A percentile compares a stretch with the other conserved stretches of the same genome.
phyloP scores from a whole-genome alignment of 306 rosid genomes.

The Adenanthera pavonina region DNA sequence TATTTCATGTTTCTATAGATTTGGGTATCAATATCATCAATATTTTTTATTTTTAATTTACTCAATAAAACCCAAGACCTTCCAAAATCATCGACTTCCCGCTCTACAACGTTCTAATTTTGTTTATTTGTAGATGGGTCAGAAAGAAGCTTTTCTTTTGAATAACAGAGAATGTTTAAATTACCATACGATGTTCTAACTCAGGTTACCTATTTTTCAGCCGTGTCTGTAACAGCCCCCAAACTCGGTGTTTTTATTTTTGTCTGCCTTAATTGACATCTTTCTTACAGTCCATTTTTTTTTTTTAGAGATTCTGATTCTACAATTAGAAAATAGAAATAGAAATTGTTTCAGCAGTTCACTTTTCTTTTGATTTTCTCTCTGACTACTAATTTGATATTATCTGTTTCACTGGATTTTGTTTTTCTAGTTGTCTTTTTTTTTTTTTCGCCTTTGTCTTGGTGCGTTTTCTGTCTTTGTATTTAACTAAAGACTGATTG shows the following conservation, averaged over 20 bases:
- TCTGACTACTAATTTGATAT: conserved; percentile 28
- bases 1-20: no score
- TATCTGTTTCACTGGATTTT: conserved; percentile 33
- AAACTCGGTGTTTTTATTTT: conserved; percentile 33
- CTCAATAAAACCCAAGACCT: background rate
- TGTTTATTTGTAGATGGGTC: background rate
- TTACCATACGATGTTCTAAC: background rate
- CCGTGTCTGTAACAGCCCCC: background rate
- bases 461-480: conserved; percentile 33
- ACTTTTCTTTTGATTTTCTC: conserved; percentile 14
- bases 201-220: background rate
- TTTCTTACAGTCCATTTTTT: conserved; percentile 10
- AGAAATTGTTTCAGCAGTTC: conserved; percentile 43
- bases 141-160: background rate
- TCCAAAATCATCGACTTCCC: background rate
- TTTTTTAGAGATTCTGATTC: conserved; percentile 41
- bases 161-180: background rate
- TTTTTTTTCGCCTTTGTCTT: background rate
- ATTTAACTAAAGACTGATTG: no score
- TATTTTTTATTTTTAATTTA: no score
- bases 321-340: background rate
- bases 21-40: no score
- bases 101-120: background rate
- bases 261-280: background rate
- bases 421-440: background rate